Base-by-base conservation (phyloP, 1,284 basidiomycete species). In the Tausonia pullulans region DNA sequence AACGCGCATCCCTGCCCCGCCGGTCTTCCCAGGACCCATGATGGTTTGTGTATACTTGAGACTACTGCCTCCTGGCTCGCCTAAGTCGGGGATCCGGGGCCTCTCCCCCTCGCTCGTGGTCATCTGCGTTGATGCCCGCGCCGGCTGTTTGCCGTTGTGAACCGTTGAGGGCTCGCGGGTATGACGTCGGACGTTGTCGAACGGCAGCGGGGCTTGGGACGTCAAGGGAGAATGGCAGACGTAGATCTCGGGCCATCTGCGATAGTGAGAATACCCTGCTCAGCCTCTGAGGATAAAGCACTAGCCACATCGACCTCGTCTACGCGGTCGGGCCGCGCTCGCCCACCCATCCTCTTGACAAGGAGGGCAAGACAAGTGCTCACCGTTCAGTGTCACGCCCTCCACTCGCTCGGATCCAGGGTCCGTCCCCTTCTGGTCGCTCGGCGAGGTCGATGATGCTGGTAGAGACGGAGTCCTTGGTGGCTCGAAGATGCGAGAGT, bases 41-140 rank as follows among this genome's bases (percentile, higher is more conserved):
- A 95, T 94, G 0, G 91, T 95, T 70, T 87, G 84, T 4, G 87
- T 87, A 73, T 93, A 87, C 70, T 86, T 87, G 67, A 94, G 79
- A 4, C 82, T 80, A 0, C 79, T 78, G 0, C 84, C 83, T 14
- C 71, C 73, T 43, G 69, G 68, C 43, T 65, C 65, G 48, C 69
- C 60, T n/a, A 48, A 8, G n/a, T 58, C 57, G 13, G 57, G 52
- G 9, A 43, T 27, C 27, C 27, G 27, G 27, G 27, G 27, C 27
- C 27, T 27, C 27, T 27, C 27, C 27, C 27, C 27, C 1, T 27
- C 27, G 27, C 27, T 27, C 27, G 27, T 27, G 27, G 27, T 27
- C 27, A 27, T 27, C 27, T 27, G 27, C 27, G 27, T 27, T 27
- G 27, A 27, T 27, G 27, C 27, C 27, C 27, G 27, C 27, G 27